Percentiles rank a stretch among this genome's conserved stretches.
phyloP scores from a whole-genome alignment of 805 yeast species.

The Kodamaea hsintzibuensis region DNA sequence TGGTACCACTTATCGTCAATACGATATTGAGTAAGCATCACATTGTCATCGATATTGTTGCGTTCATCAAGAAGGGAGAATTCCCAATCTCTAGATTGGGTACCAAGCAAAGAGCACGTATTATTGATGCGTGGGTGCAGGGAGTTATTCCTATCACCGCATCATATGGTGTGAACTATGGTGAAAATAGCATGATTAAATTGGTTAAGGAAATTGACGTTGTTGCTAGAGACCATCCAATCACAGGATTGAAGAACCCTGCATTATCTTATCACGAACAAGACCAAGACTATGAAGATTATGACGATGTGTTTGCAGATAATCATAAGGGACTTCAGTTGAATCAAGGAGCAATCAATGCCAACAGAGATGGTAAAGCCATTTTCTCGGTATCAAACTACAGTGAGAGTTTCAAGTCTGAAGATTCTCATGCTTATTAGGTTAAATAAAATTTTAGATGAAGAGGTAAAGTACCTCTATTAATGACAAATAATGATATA shows the following conservation, averaged over 20 bases:
- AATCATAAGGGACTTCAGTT: conserved; percentile 32
- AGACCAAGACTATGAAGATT: conserved; percentile 19
- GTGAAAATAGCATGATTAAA: conserved; percentile 63
- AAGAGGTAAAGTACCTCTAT: neutral
- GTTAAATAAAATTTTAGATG: neutral
- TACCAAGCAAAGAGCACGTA: conserved; percentile 71
- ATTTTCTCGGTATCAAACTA: conserved; percentile 15
- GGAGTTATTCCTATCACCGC: conserved; percentile 45
- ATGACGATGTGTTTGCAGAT: conserved; percentile 30
- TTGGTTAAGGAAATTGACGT: conserved; percentile 55
- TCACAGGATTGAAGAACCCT: conserved; percentile 43
- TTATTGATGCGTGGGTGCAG: conserved; percentile 56
- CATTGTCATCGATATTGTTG: conserved; percentile 77
- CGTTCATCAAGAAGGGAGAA: conserved; percentile 65
- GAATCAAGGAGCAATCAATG: conserved; percentile 16
- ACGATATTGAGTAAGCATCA: conserved; percentile 80
- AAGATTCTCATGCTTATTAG: neutral
- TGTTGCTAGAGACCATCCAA: conserved; percentile 40
- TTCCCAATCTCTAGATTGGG: conserved; percentile 73
- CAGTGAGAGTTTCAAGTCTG: conserved; percentile 10
- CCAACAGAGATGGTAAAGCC: conserved; percentile 10
- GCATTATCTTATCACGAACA: conserved; percentile 42
- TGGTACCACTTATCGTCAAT: conserved; percentile 82
- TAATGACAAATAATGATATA: neutral
- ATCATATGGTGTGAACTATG: conserved; percentile 56